These are phyloP conservation scores for Phytopythium vexans DNA, from an alignment of 352 stramenopile species.

Conservation along the genomic window DNA sequence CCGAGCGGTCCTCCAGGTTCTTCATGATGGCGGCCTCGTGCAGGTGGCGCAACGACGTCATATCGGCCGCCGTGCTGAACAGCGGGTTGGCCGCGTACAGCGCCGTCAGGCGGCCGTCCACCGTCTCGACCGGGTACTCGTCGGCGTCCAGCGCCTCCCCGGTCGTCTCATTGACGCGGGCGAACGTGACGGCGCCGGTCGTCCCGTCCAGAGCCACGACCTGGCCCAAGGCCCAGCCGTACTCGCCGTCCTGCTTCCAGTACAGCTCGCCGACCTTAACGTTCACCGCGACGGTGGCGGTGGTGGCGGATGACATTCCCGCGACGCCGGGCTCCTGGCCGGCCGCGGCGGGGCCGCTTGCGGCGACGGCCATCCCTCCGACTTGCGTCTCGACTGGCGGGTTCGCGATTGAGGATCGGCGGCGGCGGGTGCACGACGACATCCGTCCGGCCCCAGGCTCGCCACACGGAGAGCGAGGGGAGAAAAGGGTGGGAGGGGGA, in stretches of 20 bases:
- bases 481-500: no score
- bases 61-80: slow-evolving; percentile 71
- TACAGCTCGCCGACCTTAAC: slow-evolving; percentile 65
- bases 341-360: slow-evolving; percentile 1
- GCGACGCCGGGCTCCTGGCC: background rate
- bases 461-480: no score
- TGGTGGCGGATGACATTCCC: background rate
- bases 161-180: slow-evolving; percentile 57
- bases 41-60: slow-evolving; percentile 81
- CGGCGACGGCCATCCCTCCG: slow-evolving; percentile 4
- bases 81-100: slow-evolving; percentile 75
- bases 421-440: background rate
- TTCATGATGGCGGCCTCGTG: slow-evolving; percentile 86
- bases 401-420: slow-evolving; percentile 3
- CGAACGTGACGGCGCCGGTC: slow-evolving; percentile 40
- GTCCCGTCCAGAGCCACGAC: slow-evolving; percentile 43
- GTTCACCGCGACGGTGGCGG: background rate
- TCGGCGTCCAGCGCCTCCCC: slow-evolving; percentile 33
- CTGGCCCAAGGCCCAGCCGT: slow-evolving; percentile 68
- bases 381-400: background rate
- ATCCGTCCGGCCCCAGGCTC: no score
- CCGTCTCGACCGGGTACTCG: slow-evolving; percentile 40
- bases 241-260: slow-evolving; percentile 68
- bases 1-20: slow-evolving; percentile 82
- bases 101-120: slow-evolving; percentile 16